These are phyloP conservation scores for Beauveria bassiana DNA, from an alignment of 2,329 filamentous ascomycete species.

Conservation along the genomic window DNA sequence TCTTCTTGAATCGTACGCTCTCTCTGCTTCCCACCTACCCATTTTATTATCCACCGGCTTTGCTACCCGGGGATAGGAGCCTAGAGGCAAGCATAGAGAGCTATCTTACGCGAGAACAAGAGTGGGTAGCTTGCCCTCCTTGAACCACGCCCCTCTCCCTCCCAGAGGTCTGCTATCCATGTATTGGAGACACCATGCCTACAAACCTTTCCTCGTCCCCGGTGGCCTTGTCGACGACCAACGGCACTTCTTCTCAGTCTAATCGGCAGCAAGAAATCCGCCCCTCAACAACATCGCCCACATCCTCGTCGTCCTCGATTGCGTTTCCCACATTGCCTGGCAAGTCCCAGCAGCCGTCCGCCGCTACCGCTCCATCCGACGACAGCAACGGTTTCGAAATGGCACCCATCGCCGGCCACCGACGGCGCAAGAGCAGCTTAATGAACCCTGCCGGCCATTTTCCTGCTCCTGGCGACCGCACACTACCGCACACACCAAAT, in stretches of 20 bases:
- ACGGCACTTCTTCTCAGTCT: neutral
- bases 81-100: neutral
- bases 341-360: neutral
- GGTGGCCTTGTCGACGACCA: neutral
- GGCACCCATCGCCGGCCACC: constrained; percentile 46
- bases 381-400: constrained; percentile 41
- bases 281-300: neutral
- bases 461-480: constrained; percentile 20
- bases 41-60: neutral
- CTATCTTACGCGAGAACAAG: neutral
- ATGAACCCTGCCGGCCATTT: constrained; percentile 30
- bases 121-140: neutral
- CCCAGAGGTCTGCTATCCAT: neutral
- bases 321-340: constrained; percentile 4
- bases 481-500: constrained; percentile 15
- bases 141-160: neutral
- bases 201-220: neutral
- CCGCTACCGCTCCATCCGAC: neutral
- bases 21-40: neutral
- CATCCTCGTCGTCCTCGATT: constrained; percentile 1
- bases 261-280: neutral
- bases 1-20: neutral
- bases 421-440: constrained; percentile 48
- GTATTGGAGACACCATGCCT: neutral
- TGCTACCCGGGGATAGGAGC: neutral